Evolutionary conservation across 345 rosid species (phyloP).

Genomic region (Eucalyptus grandis): DNA sequence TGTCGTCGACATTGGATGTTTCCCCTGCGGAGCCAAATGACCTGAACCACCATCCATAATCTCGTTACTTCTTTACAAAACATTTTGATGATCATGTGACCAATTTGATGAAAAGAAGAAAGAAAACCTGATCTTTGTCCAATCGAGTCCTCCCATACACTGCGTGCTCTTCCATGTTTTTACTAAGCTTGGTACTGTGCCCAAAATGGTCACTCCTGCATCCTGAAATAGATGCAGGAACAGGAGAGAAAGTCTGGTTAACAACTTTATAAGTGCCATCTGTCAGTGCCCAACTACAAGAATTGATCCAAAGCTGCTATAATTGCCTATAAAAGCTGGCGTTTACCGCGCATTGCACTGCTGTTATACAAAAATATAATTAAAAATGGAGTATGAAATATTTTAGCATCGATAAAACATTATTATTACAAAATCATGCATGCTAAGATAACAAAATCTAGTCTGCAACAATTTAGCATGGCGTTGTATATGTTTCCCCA

Average conservation of each 20-base stretch:
- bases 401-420: background rate
- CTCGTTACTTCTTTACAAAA: background rate
- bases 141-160: conserved; percentile 63
- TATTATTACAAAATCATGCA: background rate
- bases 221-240: conserved; percentile 27
- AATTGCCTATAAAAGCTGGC: background rate
- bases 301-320: background rate
- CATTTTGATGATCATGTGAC: background rate
- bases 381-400: background rate
- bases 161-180: conserved; percentile 69
- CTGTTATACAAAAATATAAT: no score
- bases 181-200: conserved; percentile 88
- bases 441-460: background rate
- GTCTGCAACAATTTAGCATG: background rate
- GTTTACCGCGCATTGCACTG: background rate
- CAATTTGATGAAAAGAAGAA: background rate
- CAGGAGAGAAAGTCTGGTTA: background rate
- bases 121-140: conserved; percentile 67
- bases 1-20: conserved; percentile 77
- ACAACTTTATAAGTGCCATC: background rate
- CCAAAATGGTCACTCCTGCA: conserved; percentile 77
- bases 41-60: conserved; percentile 12
- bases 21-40: conserved; percentile 62
- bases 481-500: background rate
- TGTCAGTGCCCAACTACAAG: background rate